Base-by-base conservation (phyloP, 2,329 filamentous ascomycete genomes). In the Aspergillus tanneri region DNA sequence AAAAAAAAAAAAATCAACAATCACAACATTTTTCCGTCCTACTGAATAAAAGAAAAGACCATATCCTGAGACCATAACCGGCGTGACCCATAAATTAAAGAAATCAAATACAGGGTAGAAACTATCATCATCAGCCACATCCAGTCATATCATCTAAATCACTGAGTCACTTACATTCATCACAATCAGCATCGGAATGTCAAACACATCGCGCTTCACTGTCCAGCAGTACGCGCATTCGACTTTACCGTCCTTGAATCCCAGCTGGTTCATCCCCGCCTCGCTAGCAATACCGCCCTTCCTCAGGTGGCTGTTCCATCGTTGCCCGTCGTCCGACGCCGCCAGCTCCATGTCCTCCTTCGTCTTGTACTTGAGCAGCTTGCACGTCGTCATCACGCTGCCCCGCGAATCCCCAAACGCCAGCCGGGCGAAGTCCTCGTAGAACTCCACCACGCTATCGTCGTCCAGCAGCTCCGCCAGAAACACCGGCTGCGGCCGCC, bases 101-200 rank as follows among this genome's bases (percentile, higher is more conserved):
- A 28, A 52, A 63, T 71, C 65, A 74, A 56, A 75, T 75, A 60
- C 72, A 74, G 44, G 72, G 72, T 40, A 75, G 61, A 58, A 75
- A 75, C 71, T 74, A 38, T 24, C 12, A 24, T 35, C 16, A 44
- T 60, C 41, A 60, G 58, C 44, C 14, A 37, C 18, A 46, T 12
- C 28, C 30, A 28, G 7, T n/a, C 16, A 5, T 23, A 11, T n/a
- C 10, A 22, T 22, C 40, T 7, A 38, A 6, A 23, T 39, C 14
- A 35, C 37, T 18, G 16, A 25, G n/a, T 21, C 9, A 85, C 91
- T 86, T 70, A 96, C 93, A 75, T 96, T 96, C 77, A 97, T 92
- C 64, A 96, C 88, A 70, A 97, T 95, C 74, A 97, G 79, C 90
- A 96, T 96, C 18, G 93, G 93, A 70, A 97, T 96, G 73, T 97